Base-by-base conservation (phyloP, 345 rosid genomes). In the Moricandia moricandioides region DNA sequence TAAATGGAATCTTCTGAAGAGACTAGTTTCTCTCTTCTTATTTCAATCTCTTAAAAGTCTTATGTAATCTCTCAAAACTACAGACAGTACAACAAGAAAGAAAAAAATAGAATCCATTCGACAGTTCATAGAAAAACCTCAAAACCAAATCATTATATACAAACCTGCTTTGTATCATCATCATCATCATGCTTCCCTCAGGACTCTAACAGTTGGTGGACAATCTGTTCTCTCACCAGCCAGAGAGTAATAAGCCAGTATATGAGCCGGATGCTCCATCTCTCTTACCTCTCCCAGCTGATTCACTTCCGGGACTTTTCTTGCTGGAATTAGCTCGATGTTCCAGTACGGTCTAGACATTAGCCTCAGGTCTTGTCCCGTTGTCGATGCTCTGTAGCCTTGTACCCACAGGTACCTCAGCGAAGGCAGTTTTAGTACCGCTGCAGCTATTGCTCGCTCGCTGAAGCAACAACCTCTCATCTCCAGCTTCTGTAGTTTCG, bases 291-390 rank as follows among this genome's bases (percentile, higher is more conserved):
- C 81, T 54, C 90, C 94, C 0, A 1, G 49, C 59, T 69, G 79
- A 69, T 81, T 71, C 33, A 39, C 74, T 47, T 67, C 59, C 1
- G 24, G 40, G 2, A 83, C 82, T 69, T 13, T 82, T 74, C 97
- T 82, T 0, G 92, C 60, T 37, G 92, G 96, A 31, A 92, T 92
- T 74, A 92, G 78, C 84, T 95, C 99, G 0, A 95, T 92, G 64
- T 95, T 95, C 99, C 99, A 95, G 76, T 80, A 91, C 0, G 99
- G 99, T 57, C 98, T 86, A 74, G 83, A 87, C 99, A 95, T 95
- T 39, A 83, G 69, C 74, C 84, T 65, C 31, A 96, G 84, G 74
- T 86, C 98, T 49, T 67, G 88, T 33, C 91, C 88, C 0, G 77
- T 57, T n/a, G 60, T 2, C 3, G 94, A 83, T 74, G 78, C 86